phyloP scores from a whole-genome alignment of 805 yeast genomes.

The Monosporozyma yasuniensis region DNA sequence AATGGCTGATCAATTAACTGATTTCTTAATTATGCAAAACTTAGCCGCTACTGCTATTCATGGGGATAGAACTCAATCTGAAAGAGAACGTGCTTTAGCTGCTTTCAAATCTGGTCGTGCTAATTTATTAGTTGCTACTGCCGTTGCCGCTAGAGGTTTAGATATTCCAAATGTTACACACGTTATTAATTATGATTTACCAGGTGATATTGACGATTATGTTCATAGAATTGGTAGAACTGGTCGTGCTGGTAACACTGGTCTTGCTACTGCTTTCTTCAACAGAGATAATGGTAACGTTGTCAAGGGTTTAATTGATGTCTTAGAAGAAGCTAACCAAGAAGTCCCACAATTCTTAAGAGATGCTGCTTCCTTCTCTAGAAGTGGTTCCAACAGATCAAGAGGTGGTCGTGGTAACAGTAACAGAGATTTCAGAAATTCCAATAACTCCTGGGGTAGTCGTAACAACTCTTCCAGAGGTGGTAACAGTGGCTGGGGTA shows the following conservation, averaged over 20 bases:
- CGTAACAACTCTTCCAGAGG: slow-evolving; percentile 24
- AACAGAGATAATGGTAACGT: slow-evolving; percentile 91
- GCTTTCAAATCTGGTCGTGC: slow-evolving; percentile 88
- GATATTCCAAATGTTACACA: slow-evolving; percentile 98
- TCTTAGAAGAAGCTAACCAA: slow-evolving; percentile 93
- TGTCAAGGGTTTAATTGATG: slow-evolving; percentile 77
- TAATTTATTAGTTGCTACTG: slow-evolving; percentile 95
- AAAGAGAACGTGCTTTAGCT: slow-evolving; percentile 95
- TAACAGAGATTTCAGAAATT: slow-evolving; percentile 46
- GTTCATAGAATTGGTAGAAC: slow-evolving; percentile 99
- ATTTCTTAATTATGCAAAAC: slow-evolving; percentile 77
- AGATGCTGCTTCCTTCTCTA: slow-evolving; percentile 68
- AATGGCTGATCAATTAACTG: slow-evolving; percentile 94
- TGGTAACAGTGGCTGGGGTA: slow-evolving; percentile 5
- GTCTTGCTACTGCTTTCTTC: slow-evolving; percentile 97
- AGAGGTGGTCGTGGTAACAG: slow-evolving; percentile 36
- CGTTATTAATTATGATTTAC: slow-evolving; percentile 94
- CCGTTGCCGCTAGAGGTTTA: slow-evolving; percentile 99
- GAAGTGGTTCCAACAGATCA: slow-evolving; percentile 49
- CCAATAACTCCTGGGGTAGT: slow-evolving; percentile 23
- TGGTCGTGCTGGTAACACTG: slow-evolving; percentile 99
- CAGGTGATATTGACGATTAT: slow-evolving; percentile 94
- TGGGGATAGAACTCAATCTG: slow-evolving; percentile 97
- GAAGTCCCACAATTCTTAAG: slow-evolving; percentile 88
- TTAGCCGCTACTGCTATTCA: slow-evolving; percentile 98